Evolutionary conservation across 306 rosid genomes (phyloP).

Genomic region (Pachyrhizus erosus): DNA sequence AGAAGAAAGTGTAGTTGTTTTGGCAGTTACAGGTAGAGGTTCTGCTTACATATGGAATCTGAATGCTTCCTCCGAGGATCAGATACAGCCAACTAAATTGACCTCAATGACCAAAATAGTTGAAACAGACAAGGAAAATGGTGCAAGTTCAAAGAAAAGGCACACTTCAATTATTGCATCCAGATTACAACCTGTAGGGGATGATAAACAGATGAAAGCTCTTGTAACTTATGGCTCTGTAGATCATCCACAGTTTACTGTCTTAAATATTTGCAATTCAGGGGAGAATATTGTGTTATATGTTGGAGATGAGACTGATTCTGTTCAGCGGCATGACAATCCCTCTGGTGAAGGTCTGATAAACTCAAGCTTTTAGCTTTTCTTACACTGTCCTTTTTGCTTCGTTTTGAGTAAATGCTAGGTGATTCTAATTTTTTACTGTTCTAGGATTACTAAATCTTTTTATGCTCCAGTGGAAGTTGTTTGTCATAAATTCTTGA

Average conservation of each 20-base stretch:
- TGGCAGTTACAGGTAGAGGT: constrained; percentile 54
- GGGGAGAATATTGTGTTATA: constrained; percentile 45
- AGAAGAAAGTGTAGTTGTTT: constrained; percentile 50
- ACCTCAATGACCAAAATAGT: constrained; percentile 35
- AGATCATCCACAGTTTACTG: constrained; percentile 58
- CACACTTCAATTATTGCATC: constrained; percentile 49
- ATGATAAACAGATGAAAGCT: constrained; percentile 47
- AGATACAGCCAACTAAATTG: constrained; percentile 49
- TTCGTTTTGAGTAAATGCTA: constrained; percentile 36
- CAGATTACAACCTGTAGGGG: constrained; percentile 50
- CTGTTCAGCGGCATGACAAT: constrained; percentile 41
- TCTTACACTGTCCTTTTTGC: not conserved
- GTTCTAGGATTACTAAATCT: constrained; percentile 2
- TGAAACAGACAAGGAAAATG: constrained; percentile 45
- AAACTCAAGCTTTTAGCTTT: constrained; percentile 11
- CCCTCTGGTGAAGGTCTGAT: constrained; percentile 49
- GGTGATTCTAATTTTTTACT: not conserved
- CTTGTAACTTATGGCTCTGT: constrained; percentile 54
- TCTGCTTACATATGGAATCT: constrained; percentile 52
- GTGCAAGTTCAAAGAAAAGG: constrained; percentile 48
- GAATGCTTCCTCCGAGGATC: constrained; percentile 47
- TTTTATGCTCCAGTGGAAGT: constrained; percentile 13
- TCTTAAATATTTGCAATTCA: constrained; percentile 41
- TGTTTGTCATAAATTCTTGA: constrained; percentile 18
- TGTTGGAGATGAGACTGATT: constrained; percentile 35